Base-by-base conservation (phyloP, 2,329 filamentous ascomycete genomes). In the Colletotrichum ledebouriae region DNA sequence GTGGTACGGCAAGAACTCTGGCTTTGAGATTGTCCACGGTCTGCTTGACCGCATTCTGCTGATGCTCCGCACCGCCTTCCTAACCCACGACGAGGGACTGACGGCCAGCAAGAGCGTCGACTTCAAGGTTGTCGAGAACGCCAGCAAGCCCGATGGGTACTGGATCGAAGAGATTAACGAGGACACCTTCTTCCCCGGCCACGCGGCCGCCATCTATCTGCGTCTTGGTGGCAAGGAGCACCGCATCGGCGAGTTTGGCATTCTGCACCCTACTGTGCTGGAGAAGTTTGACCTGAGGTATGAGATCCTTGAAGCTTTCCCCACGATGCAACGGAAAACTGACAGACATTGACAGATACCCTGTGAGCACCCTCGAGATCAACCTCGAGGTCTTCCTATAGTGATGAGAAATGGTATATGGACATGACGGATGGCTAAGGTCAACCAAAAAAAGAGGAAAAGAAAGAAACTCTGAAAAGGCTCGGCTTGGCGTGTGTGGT, bases 21-120 rank as follows among this genome's bases (percentile, higher is more conserved):
- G 97, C 47, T 99, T 99, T 79, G 96, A 99, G 82, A 85, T 97
- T 71, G 94, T 99, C 3, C 97, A 99, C 81, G 96, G 96, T 66
- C 86, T 99, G 72, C 84, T 99, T 49, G 96, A 99, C 80, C 91
- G 96, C 60, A 83, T 98, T 71, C 91, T 99, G 87, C 84, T 93
- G 70, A 98, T 98, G 95, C 87, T 99, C 70, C 92, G 92, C 76
- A 92, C 89, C 53, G 88, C 89, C 47, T 97, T 97, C 83, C 82
- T 96, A 67, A 92, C 89, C 3, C 86, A 88, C 68, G 93, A 94
- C 75, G 92, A 94, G 72, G 90, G 89, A 4, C 79, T 92, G 33
- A 70, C 76, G 39, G 73, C 80, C 57, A 79, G 80, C 41, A 84
- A 86, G 78, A 82, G 79, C 66, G 72, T 85, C 61, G 83, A 86